These are phyloP conservation scores for Hericium erinaceus DNA, from an alignment of 768 basidiomycete genomes.

Conservation along the genomic window DNA sequence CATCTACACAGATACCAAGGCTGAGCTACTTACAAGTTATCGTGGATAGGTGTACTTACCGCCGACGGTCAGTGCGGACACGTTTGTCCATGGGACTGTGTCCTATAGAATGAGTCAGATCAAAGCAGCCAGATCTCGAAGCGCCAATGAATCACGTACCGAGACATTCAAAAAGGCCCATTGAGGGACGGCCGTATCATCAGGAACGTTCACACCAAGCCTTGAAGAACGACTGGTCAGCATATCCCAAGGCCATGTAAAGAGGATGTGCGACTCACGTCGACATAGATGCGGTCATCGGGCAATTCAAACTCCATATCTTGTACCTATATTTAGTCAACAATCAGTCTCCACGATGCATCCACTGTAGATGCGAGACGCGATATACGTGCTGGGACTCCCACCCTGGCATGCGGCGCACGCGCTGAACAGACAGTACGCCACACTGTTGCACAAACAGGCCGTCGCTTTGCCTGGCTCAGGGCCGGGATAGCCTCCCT, in stretches of 20 bases:
- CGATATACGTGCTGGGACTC: constrained; percentile 3
- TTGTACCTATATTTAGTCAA: too few species aligned
- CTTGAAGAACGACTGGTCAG: background rate
- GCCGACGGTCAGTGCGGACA: background rate
- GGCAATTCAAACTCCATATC: constrained; percentile 5
- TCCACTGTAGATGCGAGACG: background rate
- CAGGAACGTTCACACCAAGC: constrained; percentile 25
- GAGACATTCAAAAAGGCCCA: constrained; percentile 42
- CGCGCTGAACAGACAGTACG: constrained; percentile 19
- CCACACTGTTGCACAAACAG: constrained; percentile 19
- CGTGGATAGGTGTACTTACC: background rate
- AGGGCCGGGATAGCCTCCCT: constrained; percentile 3
- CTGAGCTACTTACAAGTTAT: background rate
- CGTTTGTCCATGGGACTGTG: constrained; percentile 1
- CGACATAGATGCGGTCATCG: too few species aligned
- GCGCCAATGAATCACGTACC: constrained; percentile 17
- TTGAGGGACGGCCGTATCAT: constrained; percentile 32
- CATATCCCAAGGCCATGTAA: too few species aligned
- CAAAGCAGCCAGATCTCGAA: background rate
- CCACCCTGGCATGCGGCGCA: constrained; percentile 19
- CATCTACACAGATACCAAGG: background rate
- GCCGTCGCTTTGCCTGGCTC: background rate
- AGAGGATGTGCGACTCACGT: too few species aligned
- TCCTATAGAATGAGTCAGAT: background rate
- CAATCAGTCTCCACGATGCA: too few species aligned